Conservation (phyloP, 2,329 filamentous ascomycete genomes). For the Fusarium zealandicum region DNA sequence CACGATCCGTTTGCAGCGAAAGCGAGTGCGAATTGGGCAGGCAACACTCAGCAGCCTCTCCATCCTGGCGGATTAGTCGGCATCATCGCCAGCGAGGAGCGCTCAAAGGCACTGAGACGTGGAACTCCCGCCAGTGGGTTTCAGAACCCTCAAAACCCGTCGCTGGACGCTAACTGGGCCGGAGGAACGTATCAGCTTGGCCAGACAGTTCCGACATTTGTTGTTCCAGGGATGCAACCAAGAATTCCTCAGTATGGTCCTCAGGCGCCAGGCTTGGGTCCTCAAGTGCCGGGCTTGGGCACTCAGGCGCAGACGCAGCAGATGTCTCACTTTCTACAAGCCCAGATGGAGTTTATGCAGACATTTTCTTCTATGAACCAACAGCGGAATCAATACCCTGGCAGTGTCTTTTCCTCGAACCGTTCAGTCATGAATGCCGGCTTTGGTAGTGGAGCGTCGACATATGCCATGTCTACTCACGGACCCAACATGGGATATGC, state of each 20-base stretch:
- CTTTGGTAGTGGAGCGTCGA: background rate
- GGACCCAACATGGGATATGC: conserved; percentile 6
- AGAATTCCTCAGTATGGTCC: background rate
- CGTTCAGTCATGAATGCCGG: background rate
- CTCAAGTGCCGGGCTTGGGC: background rate
- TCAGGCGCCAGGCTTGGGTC: background rate
- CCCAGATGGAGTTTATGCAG: conserved; percentile 17
- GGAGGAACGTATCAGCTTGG: background rate
- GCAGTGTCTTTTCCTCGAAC: too few relatives aligned
- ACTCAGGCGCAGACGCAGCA: background rate
- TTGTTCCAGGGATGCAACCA: background rate
- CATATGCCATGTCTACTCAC: conserved; percentile 5
- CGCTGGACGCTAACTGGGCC: conserved; percentile 5
- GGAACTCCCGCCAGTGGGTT: conserved; percentile 19
- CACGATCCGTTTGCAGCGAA: conserved; percentile 3
- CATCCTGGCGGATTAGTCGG: conserved; percentile 20
- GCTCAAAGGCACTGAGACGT: conserved; percentile 20
- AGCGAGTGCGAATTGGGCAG: background rate
- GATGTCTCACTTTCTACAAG: conserved; percentile 8
- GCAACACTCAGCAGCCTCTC: conserved; percentile 11
- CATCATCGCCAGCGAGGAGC: conserved; percentile 25
- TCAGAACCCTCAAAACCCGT: conserved; percentile 19
- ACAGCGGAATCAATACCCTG: background rate
- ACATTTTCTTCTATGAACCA: conserved; percentile 13
- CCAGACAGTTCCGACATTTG: background rate